Percentiles rank a stretch among this genome's conserved stretches.
Evolutionary conservation across 257 asterid species (phyloP).

Genomic region (Paulownia fortunei): DNA sequence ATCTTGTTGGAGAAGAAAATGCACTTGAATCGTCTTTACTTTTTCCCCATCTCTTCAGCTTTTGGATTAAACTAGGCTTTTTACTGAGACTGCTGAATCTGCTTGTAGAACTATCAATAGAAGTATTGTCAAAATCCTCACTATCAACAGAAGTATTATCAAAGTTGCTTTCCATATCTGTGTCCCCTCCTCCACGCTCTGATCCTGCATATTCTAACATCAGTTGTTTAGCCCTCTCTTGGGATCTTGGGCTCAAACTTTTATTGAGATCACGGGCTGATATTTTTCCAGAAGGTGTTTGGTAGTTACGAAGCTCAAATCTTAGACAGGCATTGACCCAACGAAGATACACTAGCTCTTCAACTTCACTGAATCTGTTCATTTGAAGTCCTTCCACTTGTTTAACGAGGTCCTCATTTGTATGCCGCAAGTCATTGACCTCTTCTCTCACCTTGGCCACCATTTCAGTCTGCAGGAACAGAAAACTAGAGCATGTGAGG

Average conservation of each 20-base stretch:
- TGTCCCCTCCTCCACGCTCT: conserved; percentile 95
- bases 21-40: conserved; percentile 73
- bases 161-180: conserved; percentile 87
- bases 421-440: conserved; percentile 62
- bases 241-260: conserved; percentile 90
- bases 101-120: conserved; percentile 76
- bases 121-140: conserved; percentile 81
- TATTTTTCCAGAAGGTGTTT: conserved; percentile 72
- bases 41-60: conserved; percentile 89
- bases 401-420: conserved; percentile 84
- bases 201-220: conserved; percentile 95
- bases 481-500: conserved; percentile 30
- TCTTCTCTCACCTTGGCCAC: conserved; percentile 85
- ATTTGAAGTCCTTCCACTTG: conserved; percentile 98
- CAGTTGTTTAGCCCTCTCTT: conserved; percentile 83
- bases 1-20: conserved; percentile 80
- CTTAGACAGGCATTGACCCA: conserved; percentile 97
- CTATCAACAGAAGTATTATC: conserved; percentile 88
- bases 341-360: conserved; percentile 96
- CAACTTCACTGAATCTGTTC: conserved; percentile 96
- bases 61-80: conserved; percentile 80
- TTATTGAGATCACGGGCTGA: conserved; percentile 88
- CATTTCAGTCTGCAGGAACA: conserved; percentile 74
- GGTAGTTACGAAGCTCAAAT: conserved; percentile 87
- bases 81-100: conserved; percentile 73